These are phyloP conservation scores for Penicillium corylophilum DNA, from an alignment of 2,329 filamentous ascomycete genomes.

Conservation along the genomic window DNA sequence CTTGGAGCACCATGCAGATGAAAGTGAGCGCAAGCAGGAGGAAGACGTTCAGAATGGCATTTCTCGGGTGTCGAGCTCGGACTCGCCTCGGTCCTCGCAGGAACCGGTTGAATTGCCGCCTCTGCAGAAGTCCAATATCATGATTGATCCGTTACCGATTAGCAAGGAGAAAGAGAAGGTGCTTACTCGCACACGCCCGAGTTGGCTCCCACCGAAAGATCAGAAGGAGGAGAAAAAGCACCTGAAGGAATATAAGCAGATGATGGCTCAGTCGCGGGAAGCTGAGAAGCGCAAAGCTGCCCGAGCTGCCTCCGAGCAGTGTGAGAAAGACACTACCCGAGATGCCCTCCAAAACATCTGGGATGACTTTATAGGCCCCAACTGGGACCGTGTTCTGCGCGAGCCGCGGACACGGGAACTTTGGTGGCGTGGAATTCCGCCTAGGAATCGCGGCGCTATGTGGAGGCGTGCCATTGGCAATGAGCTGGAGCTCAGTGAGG, in stretches of 20 bases:
- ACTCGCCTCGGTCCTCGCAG: slow-evolving; percentile 39
- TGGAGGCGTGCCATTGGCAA: slow-evolving; percentile 64
- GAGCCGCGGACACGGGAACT: slow-evolving; percentile 59
- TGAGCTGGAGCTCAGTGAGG: slow-evolving; percentile 56
- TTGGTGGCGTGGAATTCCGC: slow-evolving; percentile 64
- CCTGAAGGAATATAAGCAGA: slow-evolving; percentile 67
- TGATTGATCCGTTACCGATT: slow-evolving; percentile 65
- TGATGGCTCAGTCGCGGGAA: slow-evolving; percentile 63
- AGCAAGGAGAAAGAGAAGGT: slow-evolving; percentile 67
- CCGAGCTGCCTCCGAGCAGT: slow-evolving; percentile 48
- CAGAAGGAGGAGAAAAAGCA: slow-evolving; percentile 89
- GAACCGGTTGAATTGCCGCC: slow-evolving; percentile 55
- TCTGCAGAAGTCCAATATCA: slow-evolving; percentile 61
- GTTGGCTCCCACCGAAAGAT: slow-evolving; percentile 67
- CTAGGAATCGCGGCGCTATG: slow-evolving; percentile 55
- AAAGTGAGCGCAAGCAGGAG: slow-evolving; percentile 46
- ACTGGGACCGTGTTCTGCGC: slow-evolving; percentile 57
- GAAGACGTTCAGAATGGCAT: slow-evolving; percentile 48
- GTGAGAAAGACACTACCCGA: slow-evolving; percentile 52
- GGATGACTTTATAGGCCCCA: slow-evolving; percentile 60
- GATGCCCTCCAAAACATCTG: slow-evolving; percentile 59
- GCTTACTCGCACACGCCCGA: slow-evolving; percentile 65
- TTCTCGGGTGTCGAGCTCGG: slow-evolving; percentile 37
- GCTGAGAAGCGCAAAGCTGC: slow-evolving; percentile 53
- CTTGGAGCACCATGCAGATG: slow-evolving; percentile 58